Evolutionary conservation across 1,284 basidiomycete genomes (phyloP).

Genomic region (Ustilago loliicola): DNA sequence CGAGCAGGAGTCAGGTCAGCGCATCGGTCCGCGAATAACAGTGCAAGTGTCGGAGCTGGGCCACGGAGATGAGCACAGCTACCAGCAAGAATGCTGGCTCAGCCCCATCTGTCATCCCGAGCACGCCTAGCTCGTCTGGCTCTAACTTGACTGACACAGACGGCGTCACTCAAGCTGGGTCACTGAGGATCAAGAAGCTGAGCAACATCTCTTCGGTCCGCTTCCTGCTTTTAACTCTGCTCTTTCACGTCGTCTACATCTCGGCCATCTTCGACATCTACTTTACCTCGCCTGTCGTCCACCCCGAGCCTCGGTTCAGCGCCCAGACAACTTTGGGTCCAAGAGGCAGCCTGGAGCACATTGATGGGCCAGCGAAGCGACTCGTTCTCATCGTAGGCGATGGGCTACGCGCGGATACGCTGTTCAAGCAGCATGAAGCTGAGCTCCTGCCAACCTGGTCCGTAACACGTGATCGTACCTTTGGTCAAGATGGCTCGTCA

Average conservation of each 20-base stretch:
- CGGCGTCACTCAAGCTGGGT: not conserved
- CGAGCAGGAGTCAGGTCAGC: not conserved
- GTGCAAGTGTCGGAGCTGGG: not conserved
- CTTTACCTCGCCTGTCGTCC: conserved; percentile 76
- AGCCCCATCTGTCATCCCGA: not conserved
- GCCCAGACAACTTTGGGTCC: conserved; percentile 22
- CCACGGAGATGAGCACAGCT: conserved; percentile 15
- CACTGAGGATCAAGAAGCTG: conserved; percentile 13
- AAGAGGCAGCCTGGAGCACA: not conserved
- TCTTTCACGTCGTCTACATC: conserved; percentile 63
- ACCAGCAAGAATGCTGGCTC: conserved; percentile 5
- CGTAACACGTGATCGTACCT: conserved; percentile 12
- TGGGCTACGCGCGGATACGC: conserved; percentile 82
- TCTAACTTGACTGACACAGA: too few relatives aligned
- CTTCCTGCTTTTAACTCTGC: conserved; percentile 73
- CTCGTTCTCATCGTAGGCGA: conserved; percentile 84
- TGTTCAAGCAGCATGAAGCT: conserved; percentile 74
- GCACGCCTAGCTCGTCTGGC: not conserved
- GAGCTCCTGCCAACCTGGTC: conserved; percentile 49
- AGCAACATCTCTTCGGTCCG: conserved; percentile 73
- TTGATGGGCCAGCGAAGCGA: conserved; percentile 76
- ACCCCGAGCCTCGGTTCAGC: conserved; percentile 58
- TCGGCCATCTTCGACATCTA: conserved; percentile 84
- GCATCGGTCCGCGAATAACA: not conserved
- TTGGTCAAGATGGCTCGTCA: conserved; percentile 12